phyloP scores from a whole-genome alignment of 164 flowering plant genomes.

The Vitis amurensis region DNA sequence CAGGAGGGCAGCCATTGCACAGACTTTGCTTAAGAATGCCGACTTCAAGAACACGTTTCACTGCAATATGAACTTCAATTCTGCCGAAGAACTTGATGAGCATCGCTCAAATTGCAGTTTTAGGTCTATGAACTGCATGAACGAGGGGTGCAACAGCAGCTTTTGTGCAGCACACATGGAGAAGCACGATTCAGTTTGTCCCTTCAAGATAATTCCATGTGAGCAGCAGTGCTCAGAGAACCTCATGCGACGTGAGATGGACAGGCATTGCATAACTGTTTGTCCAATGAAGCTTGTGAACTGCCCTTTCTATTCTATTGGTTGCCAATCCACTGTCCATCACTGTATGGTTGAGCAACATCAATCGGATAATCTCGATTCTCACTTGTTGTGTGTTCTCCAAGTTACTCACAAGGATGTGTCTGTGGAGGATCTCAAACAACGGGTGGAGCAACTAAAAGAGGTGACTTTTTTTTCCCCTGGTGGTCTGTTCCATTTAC shows the following conservation, averaged over 20 bases:
- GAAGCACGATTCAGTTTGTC: slow-evolving; percentile 66
- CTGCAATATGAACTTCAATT: slow-evolving; percentile 55
- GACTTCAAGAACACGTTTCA: slow-evolving; percentile 60
- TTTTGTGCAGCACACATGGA: slow-evolving; percentile 59
- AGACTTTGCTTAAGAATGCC: slow-evolving; percentile 61
- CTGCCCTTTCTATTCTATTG: slow-evolving; percentile 74
- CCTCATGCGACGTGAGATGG: slow-evolving; percentile 86
- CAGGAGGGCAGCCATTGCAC: slow-evolving; percentile 59
- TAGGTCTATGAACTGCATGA: slow-evolving; percentile 52
- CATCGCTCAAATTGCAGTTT: slow-evolving; percentile 54
- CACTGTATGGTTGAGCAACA: slow-evolving; percentile 48
- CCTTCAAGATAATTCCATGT: slow-evolving; percentile 74
- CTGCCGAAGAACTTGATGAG: slow-evolving; percentile 42
- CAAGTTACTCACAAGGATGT: slow-evolving; percentile 51
- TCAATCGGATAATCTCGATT: slow-evolving; percentile 38
- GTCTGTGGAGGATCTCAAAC: slow-evolving; percentile 42
- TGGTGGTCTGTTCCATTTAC: too few relatives aligned
- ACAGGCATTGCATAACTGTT: slow-evolving; percentile 82
- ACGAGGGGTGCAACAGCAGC: slow-evolving; percentile 56
- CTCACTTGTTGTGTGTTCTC: slow-evolving; percentile 56
- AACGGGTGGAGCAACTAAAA: slow-evolving; percentile 38
- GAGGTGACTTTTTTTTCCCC: slow-evolving; percentile 39
- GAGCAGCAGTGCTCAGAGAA: slow-evolving; percentile 71
- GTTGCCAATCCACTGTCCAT: slow-evolving; percentile 62
- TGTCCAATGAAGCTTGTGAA: slow-evolving; percentile 90